Evolutionary conservation across 169 alveolate genomes (phyloP), one percentile per base, ranked within the genome.

Genomic region (Plasmodium cynomolgi): DNA sequence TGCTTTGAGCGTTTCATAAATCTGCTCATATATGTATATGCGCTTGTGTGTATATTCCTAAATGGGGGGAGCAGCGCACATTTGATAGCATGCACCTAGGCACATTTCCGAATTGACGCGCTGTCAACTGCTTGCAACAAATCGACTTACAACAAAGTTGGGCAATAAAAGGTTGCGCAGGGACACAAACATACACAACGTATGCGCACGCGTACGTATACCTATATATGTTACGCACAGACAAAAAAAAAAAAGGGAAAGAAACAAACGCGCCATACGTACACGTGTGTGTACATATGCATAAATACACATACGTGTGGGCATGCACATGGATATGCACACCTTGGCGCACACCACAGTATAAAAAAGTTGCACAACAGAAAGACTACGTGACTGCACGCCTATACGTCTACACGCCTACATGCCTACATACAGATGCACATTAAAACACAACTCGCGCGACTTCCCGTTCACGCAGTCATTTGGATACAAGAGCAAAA

Each of bases 1-100:
- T 82, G 39, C 39, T n/a, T 50, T 82, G 90, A 5, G 90, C 20
- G 39, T 82, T 23, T 29, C 34, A 82, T 20, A 82, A 54, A 82
- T 50, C 23, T 56, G 17, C n/a, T 47, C 58, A 47, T 47, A 13
- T 37, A 37, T 37, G 44, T 37, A 37, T 37, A 37, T 37, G 44
- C 44, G 44, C 44, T 6, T 37, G 15, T 82, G 75, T 20, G 34
- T 62, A 20, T 62, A n/a, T 62, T 62, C 34, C 34, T 23, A 17
- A 82, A 26, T 68, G 77, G n/a, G 34, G 20, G 39, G 11, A 8
- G 50, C 37, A 31, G 39, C 80, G 9, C 20, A 50, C 20, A 26
- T 82, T 62, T 13, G 68, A 23, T 82, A 82, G 1, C 72, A 56
- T 82, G 23, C 72, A 56, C 33, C 29, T 82, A 31, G 75, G 72